Conservation (phyloP, 345 rosid species). For the Eucalyptus pauciflora region DNA sequence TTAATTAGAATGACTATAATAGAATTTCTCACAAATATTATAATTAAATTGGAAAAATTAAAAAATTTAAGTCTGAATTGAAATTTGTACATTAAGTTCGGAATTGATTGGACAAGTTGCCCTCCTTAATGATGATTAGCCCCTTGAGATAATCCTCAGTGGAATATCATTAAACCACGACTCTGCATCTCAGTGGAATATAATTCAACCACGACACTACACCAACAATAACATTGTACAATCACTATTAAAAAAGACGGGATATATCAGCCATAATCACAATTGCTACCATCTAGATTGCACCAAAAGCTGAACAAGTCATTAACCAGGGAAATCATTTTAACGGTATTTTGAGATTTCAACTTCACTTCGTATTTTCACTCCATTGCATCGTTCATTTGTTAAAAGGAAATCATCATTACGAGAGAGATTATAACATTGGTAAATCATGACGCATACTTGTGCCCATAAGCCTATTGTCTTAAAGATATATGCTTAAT, state of each 20-base stretch:
- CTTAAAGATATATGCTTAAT: neutral
- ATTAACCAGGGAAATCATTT: neutral
- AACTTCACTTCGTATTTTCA: neutral
- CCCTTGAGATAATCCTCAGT: neutral
- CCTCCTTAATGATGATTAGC: neutral
- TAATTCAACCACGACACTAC: neutral
- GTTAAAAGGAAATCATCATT: neutral
- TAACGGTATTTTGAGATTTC: neutral
- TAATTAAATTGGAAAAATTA: neutral
- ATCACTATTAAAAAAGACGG: rapidly evolving
- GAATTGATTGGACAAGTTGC: neutral
- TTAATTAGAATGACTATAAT: rapidly evolving
- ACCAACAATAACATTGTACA: neutral
- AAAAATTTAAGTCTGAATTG: neutral
- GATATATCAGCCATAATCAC: neutral
- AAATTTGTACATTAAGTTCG: neutral
- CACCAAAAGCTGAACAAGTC: neutral
- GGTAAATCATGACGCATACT: neutral
- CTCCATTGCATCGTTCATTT: neutral
- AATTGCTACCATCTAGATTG: neutral
- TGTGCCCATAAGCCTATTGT: neutral
- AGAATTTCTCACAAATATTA: neutral
- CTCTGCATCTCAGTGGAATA: neutral
- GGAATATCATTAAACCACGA: neutral
- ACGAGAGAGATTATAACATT: neutral